A percentile compares a stretch with the other conserved stretches of the same genome.
These are phyloP conservation scores for Daedaleopsis nitida DNA, from an alignment of 768 basidiomycete genomes.

Conservation along the genomic window DNA sequence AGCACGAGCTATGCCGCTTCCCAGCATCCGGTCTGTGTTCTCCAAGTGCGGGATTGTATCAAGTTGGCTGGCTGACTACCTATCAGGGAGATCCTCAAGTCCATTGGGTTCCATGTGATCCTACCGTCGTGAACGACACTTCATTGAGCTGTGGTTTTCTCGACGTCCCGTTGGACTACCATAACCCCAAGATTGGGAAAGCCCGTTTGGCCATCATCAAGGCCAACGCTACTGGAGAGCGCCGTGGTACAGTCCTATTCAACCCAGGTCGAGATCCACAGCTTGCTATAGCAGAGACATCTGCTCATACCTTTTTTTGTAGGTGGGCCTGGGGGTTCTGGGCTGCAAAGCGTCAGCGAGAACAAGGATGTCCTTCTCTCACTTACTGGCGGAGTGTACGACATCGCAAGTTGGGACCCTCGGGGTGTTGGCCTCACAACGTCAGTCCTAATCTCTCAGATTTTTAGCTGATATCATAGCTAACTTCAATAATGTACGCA, in stretches of 20 bases:
- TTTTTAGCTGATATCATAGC: background rate
- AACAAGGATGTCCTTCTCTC: background rate
- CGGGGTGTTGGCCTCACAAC: slow-evolving; percentile 4
- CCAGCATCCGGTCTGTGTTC: too few relatives aligned
- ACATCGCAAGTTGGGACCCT: slow-evolving; percentile 7
- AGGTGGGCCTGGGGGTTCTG: slow-evolving; percentile 2
- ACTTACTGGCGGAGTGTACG: background rate
- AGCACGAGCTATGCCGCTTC: background rate
- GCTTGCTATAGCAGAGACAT: background rate
- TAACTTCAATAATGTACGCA: background rate
- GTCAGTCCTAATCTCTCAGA: background rate
- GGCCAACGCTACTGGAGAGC: background rate
- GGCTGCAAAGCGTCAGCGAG: background rate
- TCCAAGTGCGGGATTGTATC: background rate
- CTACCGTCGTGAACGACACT: background rate
- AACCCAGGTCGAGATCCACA: background rate
- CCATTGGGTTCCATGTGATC: background rate
- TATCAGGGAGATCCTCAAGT: background rate
- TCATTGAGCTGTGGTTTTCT: slow-evolving; percentile 1
- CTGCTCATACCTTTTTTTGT: background rate
- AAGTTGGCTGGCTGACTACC: background rate
- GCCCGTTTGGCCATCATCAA: background rate
- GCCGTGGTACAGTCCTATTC: slow-evolving; percentile 4
- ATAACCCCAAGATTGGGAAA: background rate
- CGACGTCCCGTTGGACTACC: slow-evolving; percentile 8